A percentile compares a stretch with the other conserved stretches of the same genome.
Conservation (phyloP, 257 asterid species). For the Salvia hispanica region DNA sequence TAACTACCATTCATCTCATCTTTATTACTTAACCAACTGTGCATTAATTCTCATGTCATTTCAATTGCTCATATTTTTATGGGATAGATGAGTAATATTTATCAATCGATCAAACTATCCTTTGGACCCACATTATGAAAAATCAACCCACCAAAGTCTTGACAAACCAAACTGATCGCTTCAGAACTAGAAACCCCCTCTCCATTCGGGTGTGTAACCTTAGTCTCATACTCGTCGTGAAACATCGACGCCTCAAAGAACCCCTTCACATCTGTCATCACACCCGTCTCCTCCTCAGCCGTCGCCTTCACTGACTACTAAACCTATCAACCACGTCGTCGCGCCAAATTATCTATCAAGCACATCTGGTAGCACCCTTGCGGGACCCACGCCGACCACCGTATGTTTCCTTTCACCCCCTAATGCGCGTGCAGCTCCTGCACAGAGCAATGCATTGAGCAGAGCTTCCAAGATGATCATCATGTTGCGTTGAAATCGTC, state of each 20-base stretch:
- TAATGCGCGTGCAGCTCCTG: slow-evolving; percentile 48
- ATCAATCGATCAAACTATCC: no score
- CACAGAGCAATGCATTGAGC: no score
- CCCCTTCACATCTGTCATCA: slow-evolving; percentile 44
- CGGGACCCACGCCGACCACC: slow-evolving; percentile 60
- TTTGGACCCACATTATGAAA: no score
- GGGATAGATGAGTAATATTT: no score
- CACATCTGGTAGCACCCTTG: slow-evolving; percentile 63
- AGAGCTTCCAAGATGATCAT: no score
- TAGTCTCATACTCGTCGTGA: slow-evolving; percentile 51
- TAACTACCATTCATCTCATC: no score
- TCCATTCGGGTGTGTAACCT: slow-evolving; percentile 35
- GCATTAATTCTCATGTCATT: no score
- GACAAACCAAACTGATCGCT: slow-evolving; percentile 1
- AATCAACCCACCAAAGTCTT: no score
- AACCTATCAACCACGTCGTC: slow-evolving; percentile 56
- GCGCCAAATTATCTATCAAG: slow-evolving; percentile 54
- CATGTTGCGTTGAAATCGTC: no score
- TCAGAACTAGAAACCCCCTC: not conserved
- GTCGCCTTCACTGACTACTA: not conserved
- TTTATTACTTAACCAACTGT: no score
- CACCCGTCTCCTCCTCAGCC: slow-evolving; percentile 13
- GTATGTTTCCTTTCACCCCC: slow-evolving; percentile 43
- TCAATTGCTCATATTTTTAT: no score
- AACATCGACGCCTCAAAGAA: slow-evolving; percentile 40